Evolutionary conservation across 1,284 basidiomycete species (phyloP), one percentile per base, ranked within the genome.

Genomic region (Mrakiaceae sp.): DNA sequence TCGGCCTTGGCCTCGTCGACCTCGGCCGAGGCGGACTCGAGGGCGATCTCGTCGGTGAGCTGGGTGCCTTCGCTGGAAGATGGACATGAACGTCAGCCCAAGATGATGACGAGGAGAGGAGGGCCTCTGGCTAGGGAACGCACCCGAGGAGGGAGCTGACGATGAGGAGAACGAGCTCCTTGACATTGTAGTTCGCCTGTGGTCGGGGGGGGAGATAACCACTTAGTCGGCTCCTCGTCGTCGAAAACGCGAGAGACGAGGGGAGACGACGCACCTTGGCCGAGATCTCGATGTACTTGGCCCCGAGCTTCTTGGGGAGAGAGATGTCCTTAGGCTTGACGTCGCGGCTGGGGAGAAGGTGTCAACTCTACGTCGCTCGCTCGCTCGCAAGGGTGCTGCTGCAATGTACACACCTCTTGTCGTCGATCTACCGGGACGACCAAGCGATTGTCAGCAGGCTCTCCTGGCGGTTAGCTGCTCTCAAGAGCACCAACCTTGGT

Each of bases 321-420:
- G 69, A 68, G 39, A 67, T 65, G 47, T 69, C 68, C 62, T 67
- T 69, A 51, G 66, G 62, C 59, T 68, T 66, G 16, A 70, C 60
- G 48, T 69, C 69, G 39, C 69, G 64, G 12, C 62, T 62, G 62
- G 61, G 40, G n/a, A 44, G 9, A 50, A 27, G 27, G 27, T 27
- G 27, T 27, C 27, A 27, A 27, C 27, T 27, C 27, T 27, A 27
- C 27, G 27, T 27, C 27, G 27, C 27, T 27, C 27, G 27, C 27
- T 27, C 27, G 27, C 27, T 27, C 27, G 27, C 27, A 27, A 27
- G 27, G 27, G 1, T 27, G 27, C 27, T 27, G 27, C 27, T 27
- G 27, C 27, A 27, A 27, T 27, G 27, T 27, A 27, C 27, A 27
- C 27, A 27, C 27, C 27, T 27, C 27, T 27, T 27, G 1, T 27